Evolutionary conservation across 2,329 filamentous ascomycete species (phyloP).

Genomic region (Colletotrichum trifolii): DNA sequence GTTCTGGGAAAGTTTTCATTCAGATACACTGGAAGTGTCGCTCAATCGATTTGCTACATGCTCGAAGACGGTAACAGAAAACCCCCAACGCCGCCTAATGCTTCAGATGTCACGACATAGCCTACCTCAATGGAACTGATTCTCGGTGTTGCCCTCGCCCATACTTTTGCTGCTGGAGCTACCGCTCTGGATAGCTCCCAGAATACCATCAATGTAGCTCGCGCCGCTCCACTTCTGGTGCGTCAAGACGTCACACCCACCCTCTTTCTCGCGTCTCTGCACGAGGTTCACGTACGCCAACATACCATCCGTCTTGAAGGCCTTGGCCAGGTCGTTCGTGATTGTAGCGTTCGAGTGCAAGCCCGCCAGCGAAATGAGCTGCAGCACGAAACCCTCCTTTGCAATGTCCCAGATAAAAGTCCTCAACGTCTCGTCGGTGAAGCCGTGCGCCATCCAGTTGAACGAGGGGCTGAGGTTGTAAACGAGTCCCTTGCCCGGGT

Average conservation of each 20-base stretch:
- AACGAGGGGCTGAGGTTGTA: constrained; percentile 98
- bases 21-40: too few species aligned
- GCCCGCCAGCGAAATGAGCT: constrained; percentile 74
- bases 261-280: constrained; percentile 88
- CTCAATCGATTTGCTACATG: constrained; percentile 2
- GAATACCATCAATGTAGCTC: constrained; percentile 84
- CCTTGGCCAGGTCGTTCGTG: constrained; percentile 78
- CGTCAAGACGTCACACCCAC: constrained; percentile 91
- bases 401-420: constrained; percentile 98
- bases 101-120: constrained; percentile 4
- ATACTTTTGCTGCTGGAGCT: constrained; percentile 91
- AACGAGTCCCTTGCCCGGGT: constrained; percentile 87
- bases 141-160: constrained; percentile 94
- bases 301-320: constrained; percentile 94
- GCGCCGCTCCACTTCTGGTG: constrained; percentile 88
- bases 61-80: constrained; percentile 5
- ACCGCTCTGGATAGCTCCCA: constrained; percentile 91
- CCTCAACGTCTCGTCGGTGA: constrained; percentile 82
- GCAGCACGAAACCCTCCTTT: constrained; percentile 81
- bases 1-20: too few species aligned
- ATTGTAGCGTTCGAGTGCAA: constrained; percentile 74
- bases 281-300: constrained; percentile 96
- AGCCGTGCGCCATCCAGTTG: constrained; percentile 98
- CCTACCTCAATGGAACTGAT: constrained; percentile 62
- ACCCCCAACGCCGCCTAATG: constrained; percentile 34